Conservation (phyloP, 495 filamentous ascomycete species). For the Hypoxylon lienhwacheense region DNA sequence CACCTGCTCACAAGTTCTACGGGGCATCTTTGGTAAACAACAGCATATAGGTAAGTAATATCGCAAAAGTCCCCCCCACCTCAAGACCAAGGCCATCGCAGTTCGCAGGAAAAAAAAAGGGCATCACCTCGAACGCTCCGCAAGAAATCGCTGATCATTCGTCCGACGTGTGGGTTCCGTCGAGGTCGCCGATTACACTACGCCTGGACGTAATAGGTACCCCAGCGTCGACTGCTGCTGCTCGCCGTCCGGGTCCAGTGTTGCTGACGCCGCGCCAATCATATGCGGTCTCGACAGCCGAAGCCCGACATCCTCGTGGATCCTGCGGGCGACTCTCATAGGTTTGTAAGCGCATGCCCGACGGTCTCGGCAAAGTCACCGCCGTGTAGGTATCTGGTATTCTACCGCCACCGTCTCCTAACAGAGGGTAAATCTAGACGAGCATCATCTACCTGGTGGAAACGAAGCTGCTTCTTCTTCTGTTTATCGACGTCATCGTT, state of each 20-base stretch:
- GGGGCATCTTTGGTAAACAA: no score
- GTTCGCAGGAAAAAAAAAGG: neutral
- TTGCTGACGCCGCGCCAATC: constrained; percentile 3
- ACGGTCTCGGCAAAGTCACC: constrained; percentile 14
- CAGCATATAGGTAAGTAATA: no score
- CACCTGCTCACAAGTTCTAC: constrained; percentile 4
- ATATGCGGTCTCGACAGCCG: constrained; percentile 1
- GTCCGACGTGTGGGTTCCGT: neutral
- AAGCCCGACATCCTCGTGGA: constrained; percentile 5
- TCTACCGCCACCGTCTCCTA: neutral
- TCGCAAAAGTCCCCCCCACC: no score
- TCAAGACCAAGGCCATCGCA: neutral
- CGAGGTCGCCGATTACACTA: constrained; percentile 29
- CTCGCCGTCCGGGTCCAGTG: constrained; percentile 7
- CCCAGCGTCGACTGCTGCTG: neutral
- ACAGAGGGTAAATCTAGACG: neutral
- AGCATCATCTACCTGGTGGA: neutral
- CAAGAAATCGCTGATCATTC: neutral
- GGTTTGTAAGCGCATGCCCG: constrained; percentile 11
- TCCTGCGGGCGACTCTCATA: constrained; percentile 3
- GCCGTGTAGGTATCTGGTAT: no score
- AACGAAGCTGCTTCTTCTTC: neutral
- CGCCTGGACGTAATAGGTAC: constrained; percentile 7
- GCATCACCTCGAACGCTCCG: constrained; percentile 1
- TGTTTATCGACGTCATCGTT: neutral